Evolutionary conservation across 257 asterid genomes (phyloP).

Genomic region (Lycium barbarum): DNA sequence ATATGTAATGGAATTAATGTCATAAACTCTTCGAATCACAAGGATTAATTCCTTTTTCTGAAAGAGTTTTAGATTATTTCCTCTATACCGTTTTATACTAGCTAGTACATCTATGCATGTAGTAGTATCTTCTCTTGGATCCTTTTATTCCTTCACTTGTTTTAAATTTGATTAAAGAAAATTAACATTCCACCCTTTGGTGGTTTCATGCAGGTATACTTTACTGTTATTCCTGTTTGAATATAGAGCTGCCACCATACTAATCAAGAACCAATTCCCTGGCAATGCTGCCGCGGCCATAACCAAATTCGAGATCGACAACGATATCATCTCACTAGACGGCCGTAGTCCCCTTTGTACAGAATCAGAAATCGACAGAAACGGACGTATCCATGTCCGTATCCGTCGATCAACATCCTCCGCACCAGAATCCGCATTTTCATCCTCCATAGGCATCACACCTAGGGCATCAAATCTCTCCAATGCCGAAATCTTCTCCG

Average conservation of each 20-base stretch:
- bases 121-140: neutral
- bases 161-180: neutral
- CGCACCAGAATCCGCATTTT: constrained; percentile 44
- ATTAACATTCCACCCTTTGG: neutral
- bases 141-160: neutral
- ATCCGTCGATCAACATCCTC: constrained; percentile 74
- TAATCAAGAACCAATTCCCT: constrained; percentile 66
- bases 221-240: constrained; percentile 73
- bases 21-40: too few relatives aligned
- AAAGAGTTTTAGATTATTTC: neutral
- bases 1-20: too few relatives aligned
- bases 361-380: constrained; percentile 61
- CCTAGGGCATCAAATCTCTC: constrained; percentile 72
- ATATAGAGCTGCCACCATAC: constrained; percentile 66
- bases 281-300: constrained; percentile 68
- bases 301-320: constrained; percentile 62
- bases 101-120: neutral
- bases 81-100: neutral
- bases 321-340: constrained; percentile 72
- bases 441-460: constrained; percentile 63
- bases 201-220: constrained; percentile 59
- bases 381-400: constrained; percentile 64
- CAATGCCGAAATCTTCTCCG: constrained; percentile 66
- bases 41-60: too few relatives aligned
- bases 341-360: constrained; percentile 77